Conservation (phyloP, 257 asterid species). For the Solanum commersonii region DNA sequence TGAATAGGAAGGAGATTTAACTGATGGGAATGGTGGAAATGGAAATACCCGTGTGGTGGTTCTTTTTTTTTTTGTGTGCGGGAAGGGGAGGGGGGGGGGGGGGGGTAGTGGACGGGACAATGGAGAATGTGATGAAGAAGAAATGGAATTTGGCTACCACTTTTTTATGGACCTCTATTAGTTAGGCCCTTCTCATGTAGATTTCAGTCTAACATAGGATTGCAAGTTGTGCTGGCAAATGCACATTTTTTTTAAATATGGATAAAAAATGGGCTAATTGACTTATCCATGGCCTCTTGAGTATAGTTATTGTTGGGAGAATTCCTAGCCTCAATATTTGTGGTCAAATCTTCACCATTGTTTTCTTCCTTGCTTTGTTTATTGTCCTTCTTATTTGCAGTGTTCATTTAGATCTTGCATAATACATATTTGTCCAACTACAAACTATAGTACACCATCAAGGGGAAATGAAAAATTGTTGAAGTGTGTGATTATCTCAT, state of each 20-base stretch:
- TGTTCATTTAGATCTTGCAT: not conserved
- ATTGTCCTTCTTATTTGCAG: not conserved
- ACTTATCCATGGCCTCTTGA: not conserved
- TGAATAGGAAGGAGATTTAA: conserved; percentile 15
- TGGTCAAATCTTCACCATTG: not conserved
- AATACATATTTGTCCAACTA: not conserved
- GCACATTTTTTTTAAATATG: not conserved
- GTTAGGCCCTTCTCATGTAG: not conserved
- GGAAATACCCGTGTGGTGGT: conserved; percentile 28
- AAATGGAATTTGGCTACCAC: conserved; percentile 51
- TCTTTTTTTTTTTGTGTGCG: not conserved
- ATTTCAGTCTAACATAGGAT: not conserved
- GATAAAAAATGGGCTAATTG: not conserved
- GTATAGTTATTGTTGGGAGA: not conserved
- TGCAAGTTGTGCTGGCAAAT: not conserved
- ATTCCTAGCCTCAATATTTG: not conserved
- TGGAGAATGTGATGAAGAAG: conserved; percentile 46
- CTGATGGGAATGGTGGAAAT: conserved; percentile 41
- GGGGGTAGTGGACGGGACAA: conserved; percentile 26
- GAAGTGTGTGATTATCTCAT: no score
- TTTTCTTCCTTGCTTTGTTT: not conserved
- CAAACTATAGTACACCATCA: no score
- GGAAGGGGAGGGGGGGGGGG: conserved; percentile 17
- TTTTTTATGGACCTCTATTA: not conserved
- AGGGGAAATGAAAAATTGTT: no score